Conservation (phyloP, 1,139 yeast genomes). For the Candida smagusa region DNA sequence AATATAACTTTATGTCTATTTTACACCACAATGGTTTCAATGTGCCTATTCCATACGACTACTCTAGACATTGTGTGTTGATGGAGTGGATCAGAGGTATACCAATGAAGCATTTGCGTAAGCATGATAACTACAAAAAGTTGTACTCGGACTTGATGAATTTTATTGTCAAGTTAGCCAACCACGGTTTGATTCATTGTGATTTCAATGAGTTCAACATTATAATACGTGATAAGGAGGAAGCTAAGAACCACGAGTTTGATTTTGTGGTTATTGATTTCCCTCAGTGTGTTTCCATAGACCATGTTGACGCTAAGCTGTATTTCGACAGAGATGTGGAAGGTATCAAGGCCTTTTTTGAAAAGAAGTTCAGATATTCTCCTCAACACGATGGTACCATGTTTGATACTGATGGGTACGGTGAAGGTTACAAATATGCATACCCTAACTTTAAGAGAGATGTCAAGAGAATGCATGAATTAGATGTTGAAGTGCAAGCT, state of each 20-base stretch:
- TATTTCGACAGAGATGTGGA: slow-evolving; percentile 92
- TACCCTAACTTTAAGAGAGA: slow-evolving; percentile 81
- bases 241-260: slow-evolving; percentile 46
- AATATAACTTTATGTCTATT: slow-evolving; percentile 80
- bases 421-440: slow-evolving; percentile 73
- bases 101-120: slow-evolving; percentile 80
- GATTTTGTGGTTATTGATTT: slow-evolving; percentile 92
- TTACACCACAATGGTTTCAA: slow-evolving; percentile 71
- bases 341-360: slow-evolving; percentile 81
- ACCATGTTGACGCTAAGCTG: slow-evolving; percentile 81
- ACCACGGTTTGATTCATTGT: slow-evolving; percentile 91
- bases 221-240: slow-evolving; percentile 67
- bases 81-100: slow-evolving; percentile 90
- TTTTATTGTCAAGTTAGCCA: slow-evolving; percentile 79
- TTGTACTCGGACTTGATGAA: slow-evolving; percentile 83
- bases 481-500: slow-evolving; percentile 85
- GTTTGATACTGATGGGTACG: slow-evolving; percentile 75
- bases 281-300: slow-evolving; percentile 95
- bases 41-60: slow-evolving; percentile 87
- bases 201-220: slow-evolving; percentile 96
- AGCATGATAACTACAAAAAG: slow-evolving; percentile 63
- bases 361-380: slow-evolving; percentile 67
- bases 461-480: slow-evolving; percentile 59
- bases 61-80: slow-evolving; percentile 85
- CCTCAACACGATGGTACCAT: slow-evolving; percentile 63